Evolutionary conservation across 139 green algal genomes (phyloP).

Genomic region (Auxenochlorella pyrenoidosa): DNA sequence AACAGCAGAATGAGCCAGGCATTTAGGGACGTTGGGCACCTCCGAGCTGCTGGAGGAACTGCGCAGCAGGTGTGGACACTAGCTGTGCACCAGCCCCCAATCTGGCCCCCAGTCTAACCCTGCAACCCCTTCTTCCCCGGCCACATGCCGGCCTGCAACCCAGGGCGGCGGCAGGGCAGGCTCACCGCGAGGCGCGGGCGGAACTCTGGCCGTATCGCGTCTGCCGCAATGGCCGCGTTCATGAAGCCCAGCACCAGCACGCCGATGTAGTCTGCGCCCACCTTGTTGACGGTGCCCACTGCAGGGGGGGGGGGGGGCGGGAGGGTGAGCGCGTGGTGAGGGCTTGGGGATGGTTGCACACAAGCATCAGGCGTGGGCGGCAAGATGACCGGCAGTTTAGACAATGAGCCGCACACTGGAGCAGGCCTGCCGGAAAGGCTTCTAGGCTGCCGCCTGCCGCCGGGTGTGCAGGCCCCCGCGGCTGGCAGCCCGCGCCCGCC

Average conservation of each 20-base stretch:
- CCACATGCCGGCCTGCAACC: background rate
- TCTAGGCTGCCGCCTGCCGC: background rate
- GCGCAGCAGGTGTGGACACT: no score
- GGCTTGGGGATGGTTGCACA: no score
- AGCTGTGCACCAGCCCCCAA: no score
- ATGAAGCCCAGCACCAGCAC: slow-evolving; percentile 76
- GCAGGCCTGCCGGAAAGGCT: background rate
- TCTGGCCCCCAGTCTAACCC: no score
- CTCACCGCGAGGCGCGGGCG: slow-evolving; percentile 23
- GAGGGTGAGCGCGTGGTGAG: no score
- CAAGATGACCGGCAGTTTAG: no score
- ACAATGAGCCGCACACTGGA: no score
- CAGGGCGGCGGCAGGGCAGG: background rate
- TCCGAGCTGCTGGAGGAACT: no score
- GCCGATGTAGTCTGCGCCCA: slow-evolving; percentile 71
- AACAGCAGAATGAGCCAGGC: no score
- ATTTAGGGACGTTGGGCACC: no score
- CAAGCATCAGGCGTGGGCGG: background rate
- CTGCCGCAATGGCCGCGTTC: slow-evolving; percentile 64
- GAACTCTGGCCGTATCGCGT: slow-evolving; percentile 56
- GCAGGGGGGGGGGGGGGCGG: slow-evolving; percentile 20
- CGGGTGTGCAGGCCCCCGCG: background rate
- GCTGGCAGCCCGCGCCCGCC: background rate
- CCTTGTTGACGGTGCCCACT: slow-evolving; percentile 72
- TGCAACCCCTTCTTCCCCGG: no score